Evolutionary conservation across 2,329 filamentous ascomycete genomes (phyloP), one percentile per base, ranked within the genome.

Genomic region (Allantophomopsis cytisporea): DNA sequence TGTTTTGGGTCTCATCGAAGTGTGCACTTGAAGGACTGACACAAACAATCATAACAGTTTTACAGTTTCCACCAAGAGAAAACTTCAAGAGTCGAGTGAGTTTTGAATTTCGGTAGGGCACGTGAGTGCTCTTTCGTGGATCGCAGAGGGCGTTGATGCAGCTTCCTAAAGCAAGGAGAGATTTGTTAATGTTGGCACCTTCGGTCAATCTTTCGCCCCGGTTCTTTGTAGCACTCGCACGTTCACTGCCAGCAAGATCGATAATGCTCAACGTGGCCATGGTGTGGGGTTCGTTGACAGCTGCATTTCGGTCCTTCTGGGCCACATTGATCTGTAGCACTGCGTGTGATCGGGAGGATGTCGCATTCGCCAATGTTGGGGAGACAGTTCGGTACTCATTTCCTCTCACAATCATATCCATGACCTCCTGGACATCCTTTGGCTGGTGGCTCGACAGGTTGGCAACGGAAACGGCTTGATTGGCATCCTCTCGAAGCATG

Each of bases 151-250:
- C 93, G 53, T 98, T 98, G 69, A 98, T 98, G 63, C 91, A 98
- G 60, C 89, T 89, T 45, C 91, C 91, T 7, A 98, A 66, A 0
- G 91, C 89, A 13, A 98, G 76, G 2, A 98, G 70, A 2, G 91
- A 98, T 57, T 96, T 95, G 74, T 98, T 98, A 73, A 98, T 98
- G 61, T 98, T 98, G 52, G 91, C 91, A 46, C 91, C 91, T 60
- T 98, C 91, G 12, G 88, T 69, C 31, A 98, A 65, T 31, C 91
- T 73, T 56, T 94, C 89, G 41, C 91, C 91, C 40, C 91, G 71
- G 59, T 98, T 98, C 64, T 95, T 94, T 15, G 91, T 98, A 17
- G 88, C 91, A 41, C 88, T 95, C 2, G 91, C 91, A 51, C 91
- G 78, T 61, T 98, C 91, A 48, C 88, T 96, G 38, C 91, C 91